Evolutionary conservation across 2,329 filamentous ascomycete genomes (phyloP).

Genomic region (Fusarium staphyleae): DNA sequence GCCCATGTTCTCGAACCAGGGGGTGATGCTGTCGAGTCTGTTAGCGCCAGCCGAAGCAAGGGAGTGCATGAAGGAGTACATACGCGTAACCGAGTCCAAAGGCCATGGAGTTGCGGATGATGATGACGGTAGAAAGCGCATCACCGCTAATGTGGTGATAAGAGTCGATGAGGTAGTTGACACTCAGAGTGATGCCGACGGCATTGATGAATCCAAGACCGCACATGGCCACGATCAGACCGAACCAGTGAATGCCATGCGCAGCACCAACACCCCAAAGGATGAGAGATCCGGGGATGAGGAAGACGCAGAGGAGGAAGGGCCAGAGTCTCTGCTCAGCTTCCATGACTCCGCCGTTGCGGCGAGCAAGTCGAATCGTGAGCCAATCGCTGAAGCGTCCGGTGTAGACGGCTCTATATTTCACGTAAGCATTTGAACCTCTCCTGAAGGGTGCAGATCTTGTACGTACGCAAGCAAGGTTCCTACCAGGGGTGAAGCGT

Average conservation of each 20-base stretch:
- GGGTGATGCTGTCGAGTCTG: slow-evolving; percentile 50
- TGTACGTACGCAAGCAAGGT: too few species aligned
- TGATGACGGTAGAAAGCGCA: slow-evolving; percentile 49
- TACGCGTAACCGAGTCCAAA: slow-evolving; percentile 47
- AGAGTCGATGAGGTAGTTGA: slow-evolving; percentile 52
- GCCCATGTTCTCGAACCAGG: slow-evolving; percentile 52
- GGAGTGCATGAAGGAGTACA: not conserved
- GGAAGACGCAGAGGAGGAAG: slow-evolving; percentile 42
- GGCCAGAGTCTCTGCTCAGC: slow-evolving; percentile 53
- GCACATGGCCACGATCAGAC: slow-evolving; percentile 51
- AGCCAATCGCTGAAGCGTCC: slow-evolving; percentile 49
- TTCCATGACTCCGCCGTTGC: slow-evolving; percentile 52
- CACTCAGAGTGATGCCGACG: slow-evolving; percentile 47
- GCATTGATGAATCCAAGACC: slow-evolving; percentile 45
- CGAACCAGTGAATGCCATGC: slow-evolving; percentile 52
- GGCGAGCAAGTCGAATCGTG: slow-evolving; percentile 48
- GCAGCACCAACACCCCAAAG: slow-evolving; percentile 48
- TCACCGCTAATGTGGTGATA: slow-evolving; percentile 52
- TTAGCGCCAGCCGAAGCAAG: too few species aligned
- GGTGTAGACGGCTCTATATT: too few species aligned
- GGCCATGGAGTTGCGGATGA: slow-evolving; percentile 50
- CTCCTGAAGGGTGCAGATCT: too few species aligned
- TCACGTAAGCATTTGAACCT: too few species aligned
- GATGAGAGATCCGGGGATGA: slow-evolving; percentile 42
- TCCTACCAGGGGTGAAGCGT: too few species aligned